Conservation (phyloP, 1,139 yeast genomes). For the Pichia sp. region DNA sequence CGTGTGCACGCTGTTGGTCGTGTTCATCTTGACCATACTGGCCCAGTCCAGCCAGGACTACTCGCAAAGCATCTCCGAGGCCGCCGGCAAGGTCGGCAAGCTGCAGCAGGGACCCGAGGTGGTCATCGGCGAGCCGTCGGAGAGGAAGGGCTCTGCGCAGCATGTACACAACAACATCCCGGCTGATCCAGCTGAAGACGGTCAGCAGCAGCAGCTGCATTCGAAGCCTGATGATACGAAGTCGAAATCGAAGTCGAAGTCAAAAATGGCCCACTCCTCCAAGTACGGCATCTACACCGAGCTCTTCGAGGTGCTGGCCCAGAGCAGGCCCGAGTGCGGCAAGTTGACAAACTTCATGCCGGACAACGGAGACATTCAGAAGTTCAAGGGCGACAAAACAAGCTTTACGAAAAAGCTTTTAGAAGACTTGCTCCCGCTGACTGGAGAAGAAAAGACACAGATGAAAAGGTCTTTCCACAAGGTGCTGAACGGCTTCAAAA, state of each 20-base stretch:
- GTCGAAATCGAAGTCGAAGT: too few species aligned
- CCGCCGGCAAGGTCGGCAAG: neutral
- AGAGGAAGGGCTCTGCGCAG: too few species aligned
- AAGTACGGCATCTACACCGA: slow-evolving; percentile 8
- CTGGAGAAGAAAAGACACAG: slow-evolving; percentile 21
- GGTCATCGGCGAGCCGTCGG: neutral
- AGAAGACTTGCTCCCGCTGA: slow-evolving; percentile 26
- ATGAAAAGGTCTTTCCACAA: slow-evolving; percentile 27
- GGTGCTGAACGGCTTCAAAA: slow-evolving; percentile 19
- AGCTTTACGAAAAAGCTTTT: slow-evolving; percentile 31
- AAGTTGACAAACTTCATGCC: slow-evolving; percentile 28
- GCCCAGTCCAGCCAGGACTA: neutral
- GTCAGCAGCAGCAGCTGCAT: too few species aligned
- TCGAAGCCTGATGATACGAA: too few species aligned
- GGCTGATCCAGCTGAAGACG: neutral
- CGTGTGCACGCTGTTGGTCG: neutral
- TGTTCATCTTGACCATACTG: neutral
- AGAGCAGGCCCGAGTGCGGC: slow-evolving; percentile 27
- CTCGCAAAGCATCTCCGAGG: neutral
- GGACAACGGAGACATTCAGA: slow-evolving; percentile 31
- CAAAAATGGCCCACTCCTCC: neutral
- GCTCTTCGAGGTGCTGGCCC: slow-evolving; percentile 26
- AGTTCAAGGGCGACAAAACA: slow-evolving; percentile 33
- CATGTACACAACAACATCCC: neutral
- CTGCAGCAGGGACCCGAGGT: neutral